These are phyloP conservation scores for Fusarium praegraminearum DNA, from an alignment of 2,329 filamentous ascomycete genomes.

Conservation along the genomic window DNA sequence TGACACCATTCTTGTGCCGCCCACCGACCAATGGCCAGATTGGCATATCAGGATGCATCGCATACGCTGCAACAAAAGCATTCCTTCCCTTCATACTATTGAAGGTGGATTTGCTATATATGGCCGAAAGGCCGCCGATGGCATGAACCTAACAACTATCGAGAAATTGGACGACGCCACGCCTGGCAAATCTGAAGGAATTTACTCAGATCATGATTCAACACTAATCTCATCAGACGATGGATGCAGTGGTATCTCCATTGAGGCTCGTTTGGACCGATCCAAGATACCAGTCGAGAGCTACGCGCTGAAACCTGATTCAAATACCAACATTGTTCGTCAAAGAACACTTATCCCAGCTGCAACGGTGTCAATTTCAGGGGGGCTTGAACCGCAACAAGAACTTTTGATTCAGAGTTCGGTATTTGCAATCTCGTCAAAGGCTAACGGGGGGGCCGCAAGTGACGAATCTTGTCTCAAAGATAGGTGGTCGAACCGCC, in stretches of 20 bases:
- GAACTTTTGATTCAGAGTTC: conserved; percentile 18
- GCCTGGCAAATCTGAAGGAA: background rate
- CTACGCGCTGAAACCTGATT: conserved; percentile 33
- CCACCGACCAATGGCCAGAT: conserved; percentile 50
- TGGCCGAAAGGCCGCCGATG: conserved; percentile 12
- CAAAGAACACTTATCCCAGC: conserved; percentile 37
- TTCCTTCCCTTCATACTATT: conserved; percentile 20
- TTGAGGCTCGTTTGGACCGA: background rate
- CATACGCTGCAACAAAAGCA: background rate
- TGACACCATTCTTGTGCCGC: conserved; percentile 48
- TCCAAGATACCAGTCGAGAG: background rate
- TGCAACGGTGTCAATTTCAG: background rate
- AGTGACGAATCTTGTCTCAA: background rate
- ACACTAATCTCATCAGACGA: conserved; percentile 16
- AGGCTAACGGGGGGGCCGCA: background rate
- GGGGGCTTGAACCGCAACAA: background rate
- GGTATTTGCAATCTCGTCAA: conserved; percentile 23
- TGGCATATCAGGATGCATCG: conserved; percentile 51
- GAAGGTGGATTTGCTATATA: conserved; percentile 42
- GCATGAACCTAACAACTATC: background rate
- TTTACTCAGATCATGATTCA: background rate
- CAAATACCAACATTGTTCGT: conserved; percentile 35
- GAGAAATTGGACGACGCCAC: background rate
- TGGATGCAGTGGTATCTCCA: conserved; percentile 28
- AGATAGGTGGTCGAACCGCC: conserved; percentile 17